Base-by-base conservation (phyloP, 2,329 filamentous ascomycete species). In the Scedosporium dehoogii region DNA sequence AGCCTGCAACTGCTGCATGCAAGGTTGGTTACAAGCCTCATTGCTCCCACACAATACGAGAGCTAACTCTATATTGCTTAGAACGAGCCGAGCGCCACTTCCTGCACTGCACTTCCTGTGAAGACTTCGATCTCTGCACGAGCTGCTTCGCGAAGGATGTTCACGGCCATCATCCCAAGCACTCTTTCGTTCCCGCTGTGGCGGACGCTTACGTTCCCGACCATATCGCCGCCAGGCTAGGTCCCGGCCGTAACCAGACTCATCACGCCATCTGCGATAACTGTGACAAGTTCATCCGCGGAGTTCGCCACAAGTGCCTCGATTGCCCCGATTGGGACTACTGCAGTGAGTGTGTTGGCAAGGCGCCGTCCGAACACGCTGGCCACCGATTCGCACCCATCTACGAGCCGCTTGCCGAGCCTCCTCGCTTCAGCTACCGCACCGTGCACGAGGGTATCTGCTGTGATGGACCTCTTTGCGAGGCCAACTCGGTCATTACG, bases 291-390 rank as follows among this genome's bases (percentile, higher is more conserved):
- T 59, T 60, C 73, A 94, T 99, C 70, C 81, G 83, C 68, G 96
- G 94, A 68, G 82, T 96, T 63, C 93, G 94, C 68, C 89, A 97
- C 84, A 99, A 99, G 82, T 99, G 94, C 74, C 81, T 97, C 66
- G 88, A 91, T 73, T 99, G 94, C 79, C 94, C 96, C 53, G 94
- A 99, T 74, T 99, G 91, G 89, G 94, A 99, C 71, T 97, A 90
- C 77, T 99, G 94, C 79, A 81, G 83, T 25, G 79, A 84, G 7
- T 99, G 96, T 75, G 75, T 91, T 63, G 76, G 81, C 68, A 84
- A 81, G 67, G 88, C 90, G 55, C 74, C 76, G 64, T 81, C 85
- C 69, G 85, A 83, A 59, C 96, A 99, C 73, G 85, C 90, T 18
- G 81, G 83, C 62, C 94, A 99, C 74, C 89, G 92, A 67, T 97